A percentile compares a stretch with the other conserved stretches of the same genome.
Evolutionary conservation across 1,284 basidiomycete species (phyloP).

Genomic region (Leccinum fuscescens): DNA sequence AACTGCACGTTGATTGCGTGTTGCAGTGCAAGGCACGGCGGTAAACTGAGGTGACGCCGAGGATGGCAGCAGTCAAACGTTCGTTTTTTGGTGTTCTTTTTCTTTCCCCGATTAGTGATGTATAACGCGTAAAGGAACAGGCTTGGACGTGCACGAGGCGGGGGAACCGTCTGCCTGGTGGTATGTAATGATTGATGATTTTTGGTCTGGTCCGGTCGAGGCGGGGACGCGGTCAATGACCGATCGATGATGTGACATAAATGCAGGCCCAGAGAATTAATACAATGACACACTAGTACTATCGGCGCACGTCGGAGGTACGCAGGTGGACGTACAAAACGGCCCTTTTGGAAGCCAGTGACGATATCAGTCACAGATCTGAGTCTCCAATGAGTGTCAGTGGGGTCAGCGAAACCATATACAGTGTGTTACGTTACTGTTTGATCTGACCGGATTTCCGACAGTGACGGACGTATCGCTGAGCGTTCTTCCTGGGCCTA

Average conservation of each 20-base stretch:
- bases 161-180: neutral
- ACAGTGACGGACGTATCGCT: neutral
- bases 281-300: neutral
- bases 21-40: neutral
- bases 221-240: neutral
- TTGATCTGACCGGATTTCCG: neutral
- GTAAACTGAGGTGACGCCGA: neutral
- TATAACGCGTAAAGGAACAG: neutral
- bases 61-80: neutral
- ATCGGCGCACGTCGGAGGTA: constrained; percentile 7
- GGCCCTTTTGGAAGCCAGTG: neutral
- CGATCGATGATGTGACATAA: neutral
- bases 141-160: neutral
- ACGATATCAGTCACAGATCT: neutral
- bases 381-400: neutral
- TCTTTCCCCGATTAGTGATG: neutral
- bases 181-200: neutral
- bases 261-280: neutral
- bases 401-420: neutral
- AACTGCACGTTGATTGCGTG: neutral
- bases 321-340: neutral
- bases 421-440: neutral
- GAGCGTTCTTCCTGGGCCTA: neutral
- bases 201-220: neutral
- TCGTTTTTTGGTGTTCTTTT: neutral